Conservation (phyloP, 2,329 filamentous ascomycete genomes). For the Penicillium sp. region DNA sequence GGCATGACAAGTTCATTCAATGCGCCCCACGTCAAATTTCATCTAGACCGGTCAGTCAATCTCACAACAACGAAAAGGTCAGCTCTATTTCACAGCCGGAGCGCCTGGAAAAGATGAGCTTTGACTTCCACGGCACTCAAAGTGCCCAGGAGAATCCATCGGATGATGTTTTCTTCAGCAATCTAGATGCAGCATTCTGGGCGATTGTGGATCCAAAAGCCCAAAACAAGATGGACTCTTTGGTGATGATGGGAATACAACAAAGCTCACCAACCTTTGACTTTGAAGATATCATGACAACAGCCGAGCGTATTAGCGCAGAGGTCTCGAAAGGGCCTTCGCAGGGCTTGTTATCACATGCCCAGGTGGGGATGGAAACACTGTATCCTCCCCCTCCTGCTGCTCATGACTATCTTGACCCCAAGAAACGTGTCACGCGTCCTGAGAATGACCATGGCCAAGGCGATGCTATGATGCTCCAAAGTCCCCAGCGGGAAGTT, state of each 20-base stretch:
- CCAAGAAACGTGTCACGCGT: not conserved
- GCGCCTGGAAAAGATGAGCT: not conserved
- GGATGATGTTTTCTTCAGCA: not conserved
- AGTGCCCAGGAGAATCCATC: not conserved
- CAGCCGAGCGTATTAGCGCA: not conserved
- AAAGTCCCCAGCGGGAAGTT: not conserved
- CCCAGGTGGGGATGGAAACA: not conserved
- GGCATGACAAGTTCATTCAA: not conserved
- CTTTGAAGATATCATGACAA: not conserved
- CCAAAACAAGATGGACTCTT: not conserved
- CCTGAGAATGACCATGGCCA: not conserved
- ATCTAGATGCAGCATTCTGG: not conserved
- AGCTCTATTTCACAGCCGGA: not conserved
- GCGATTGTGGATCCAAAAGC: not conserved
- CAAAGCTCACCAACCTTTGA: not conserved
- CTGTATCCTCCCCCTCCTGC: not conserved
- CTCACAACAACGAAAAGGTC: not conserved
- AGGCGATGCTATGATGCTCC: not conserved
- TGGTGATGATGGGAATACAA: not conserved
- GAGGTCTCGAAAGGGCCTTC: not conserved
- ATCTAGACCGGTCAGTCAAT: not conserved
- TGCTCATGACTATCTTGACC: not conserved
- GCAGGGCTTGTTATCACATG: not conserved
- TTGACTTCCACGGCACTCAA: not conserved
- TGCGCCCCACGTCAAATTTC: not conserved